Evolutionary conservation across 139 green algal species (phyloP).

Genomic region (Gonium pectorale): DNA sequence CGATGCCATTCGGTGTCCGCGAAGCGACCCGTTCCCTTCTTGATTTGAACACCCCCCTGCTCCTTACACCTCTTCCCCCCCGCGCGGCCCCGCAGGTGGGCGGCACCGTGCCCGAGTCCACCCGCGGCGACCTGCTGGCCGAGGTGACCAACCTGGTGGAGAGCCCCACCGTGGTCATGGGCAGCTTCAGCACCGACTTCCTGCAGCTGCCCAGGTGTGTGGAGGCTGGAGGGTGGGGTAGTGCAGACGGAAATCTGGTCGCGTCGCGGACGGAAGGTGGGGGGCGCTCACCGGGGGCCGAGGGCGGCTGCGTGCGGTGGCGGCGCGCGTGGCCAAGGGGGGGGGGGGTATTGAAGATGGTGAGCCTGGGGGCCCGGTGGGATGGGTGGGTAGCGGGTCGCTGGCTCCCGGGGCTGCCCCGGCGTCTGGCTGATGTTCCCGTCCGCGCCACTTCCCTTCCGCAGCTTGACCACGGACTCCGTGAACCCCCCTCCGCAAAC

Average conservation of each 20-base stretch:
- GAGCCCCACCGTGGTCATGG: constrained; percentile 84
- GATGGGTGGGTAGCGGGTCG: too few species aligned
- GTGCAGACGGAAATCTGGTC: neutral
- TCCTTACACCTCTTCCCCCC: neutral
- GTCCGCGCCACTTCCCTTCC: too few species aligned
- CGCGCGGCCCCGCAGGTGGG: constrained; percentile 22
- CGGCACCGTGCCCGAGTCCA: constrained; percentile 71
- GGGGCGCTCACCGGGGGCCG: neutral
- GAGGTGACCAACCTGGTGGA: constrained; percentile 95
- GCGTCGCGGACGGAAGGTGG: neutral
- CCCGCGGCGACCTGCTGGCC: constrained; percentile 74
- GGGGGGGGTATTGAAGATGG: neutral
- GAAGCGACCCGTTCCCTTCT: too few species aligned
- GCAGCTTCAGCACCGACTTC: constrained; percentile 88
- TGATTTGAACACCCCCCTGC: neutral
- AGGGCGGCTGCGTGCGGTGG: too few species aligned
- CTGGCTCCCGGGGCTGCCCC: too few species aligned
- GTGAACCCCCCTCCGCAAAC: too few species aligned
- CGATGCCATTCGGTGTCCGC: too few species aligned
- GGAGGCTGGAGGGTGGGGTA: neutral
- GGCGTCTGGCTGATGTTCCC: too few species aligned
- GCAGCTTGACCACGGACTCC: too few species aligned
- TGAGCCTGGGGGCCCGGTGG: too few species aligned
- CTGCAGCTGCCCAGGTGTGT: constrained; percentile 84
- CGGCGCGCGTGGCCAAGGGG: too few species aligned